Conservation (phyloP, 2,329 filamentous ascomycete species). For the Seiridium unicorne region DNA sequence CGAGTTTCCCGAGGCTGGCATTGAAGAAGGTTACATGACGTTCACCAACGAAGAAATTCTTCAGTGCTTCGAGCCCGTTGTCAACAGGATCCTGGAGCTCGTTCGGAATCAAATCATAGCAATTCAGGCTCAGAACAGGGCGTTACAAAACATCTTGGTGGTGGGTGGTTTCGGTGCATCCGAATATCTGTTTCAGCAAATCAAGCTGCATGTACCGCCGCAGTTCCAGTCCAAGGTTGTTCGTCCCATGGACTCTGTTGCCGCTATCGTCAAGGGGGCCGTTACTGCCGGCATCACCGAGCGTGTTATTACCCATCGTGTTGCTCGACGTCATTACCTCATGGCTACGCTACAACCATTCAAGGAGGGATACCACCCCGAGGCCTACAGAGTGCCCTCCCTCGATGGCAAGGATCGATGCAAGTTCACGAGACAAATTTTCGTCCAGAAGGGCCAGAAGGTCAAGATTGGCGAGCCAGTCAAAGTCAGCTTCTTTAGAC, state of each 20-base stretch:
- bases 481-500: constrained; percentile 98
- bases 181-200: constrained; percentile 98
- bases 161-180: constrained; percentile 98
- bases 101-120: constrained; percentile 98
- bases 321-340: constrained; percentile 95
- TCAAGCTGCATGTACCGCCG: constrained; percentile 95
- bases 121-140: constrained; percentile 94
- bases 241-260: constrained; percentile 96
- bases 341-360: constrained; percentile 99
- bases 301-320: constrained; percentile 92
- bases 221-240: constrained; percentile 99
- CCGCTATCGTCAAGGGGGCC: constrained; percentile 96
- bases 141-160: constrained; percentile 92
- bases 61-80: constrained; percentile 97
- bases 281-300: constrained; percentile 98
- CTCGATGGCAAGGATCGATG: constrained; percentile 96
- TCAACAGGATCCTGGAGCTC: constrained; percentile 93
- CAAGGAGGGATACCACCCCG: constrained; percentile 97
- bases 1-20: constrained; percentile 94
- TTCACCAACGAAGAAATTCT: constrained; percentile 99
- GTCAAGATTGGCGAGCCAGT: constrained; percentile 99
- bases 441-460: constrained; percentile 96
- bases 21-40: constrained; percentile 99
- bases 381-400: constrained; percentile 95
- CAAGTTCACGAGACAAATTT: constrained; percentile 98